A percentile compares a stretch with the other conserved stretches of the same genome.
These are phyloP conservation scores for Psilocybe cyanescens DNA, from an alignment of 768 basidiomycete species.

Conservation along the genomic window DNA sequence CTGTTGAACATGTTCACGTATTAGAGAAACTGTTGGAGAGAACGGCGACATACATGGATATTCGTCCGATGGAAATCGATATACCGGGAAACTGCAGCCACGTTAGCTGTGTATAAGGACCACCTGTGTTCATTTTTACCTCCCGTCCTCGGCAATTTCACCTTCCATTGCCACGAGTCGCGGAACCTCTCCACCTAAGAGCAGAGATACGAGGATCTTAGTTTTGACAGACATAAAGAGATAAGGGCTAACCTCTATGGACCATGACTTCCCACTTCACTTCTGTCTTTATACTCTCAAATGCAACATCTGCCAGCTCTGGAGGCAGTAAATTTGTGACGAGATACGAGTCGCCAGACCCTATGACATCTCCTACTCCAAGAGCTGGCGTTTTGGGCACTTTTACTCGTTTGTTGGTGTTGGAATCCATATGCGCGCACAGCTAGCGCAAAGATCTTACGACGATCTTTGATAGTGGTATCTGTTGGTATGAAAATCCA, in stretches of 20 bases:
- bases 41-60: slow-evolving; percentile 71
- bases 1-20: slow-evolving; percentile 65
- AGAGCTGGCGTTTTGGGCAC: slow-evolving; percentile 15
- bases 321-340: slow-evolving; percentile 58
- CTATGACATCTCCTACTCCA: slow-evolving; percentile 41
- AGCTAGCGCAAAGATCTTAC: not conserved
- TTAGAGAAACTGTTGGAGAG: slow-evolving; percentile 67
- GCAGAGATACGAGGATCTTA: too few species aligned
- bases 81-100: slow-evolving; percentile 65
- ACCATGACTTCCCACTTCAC: slow-evolving; percentile 77
- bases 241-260: slow-evolving; percentile 59
- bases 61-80: slow-evolving; percentile 82
- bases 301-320: slow-evolving; percentile 57
- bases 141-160: slow-evolving; percentile 39
- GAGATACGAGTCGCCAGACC: slow-evolving; percentile 73
- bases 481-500: not conserved
- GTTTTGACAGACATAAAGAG: too few species aligned
- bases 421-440: not conserved
- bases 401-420: not conserved
- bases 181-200: slow-evolving; percentile 64
- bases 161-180: slow-evolving; percentile 41
- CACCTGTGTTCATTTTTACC: slow-evolving; percentile 26
- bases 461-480: not conserved
- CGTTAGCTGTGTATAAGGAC: not conserved
- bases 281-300: slow-evolving; percentile 61